Conservation (phyloP, 441 rosid species). For the Populus hybrid region DNA sequence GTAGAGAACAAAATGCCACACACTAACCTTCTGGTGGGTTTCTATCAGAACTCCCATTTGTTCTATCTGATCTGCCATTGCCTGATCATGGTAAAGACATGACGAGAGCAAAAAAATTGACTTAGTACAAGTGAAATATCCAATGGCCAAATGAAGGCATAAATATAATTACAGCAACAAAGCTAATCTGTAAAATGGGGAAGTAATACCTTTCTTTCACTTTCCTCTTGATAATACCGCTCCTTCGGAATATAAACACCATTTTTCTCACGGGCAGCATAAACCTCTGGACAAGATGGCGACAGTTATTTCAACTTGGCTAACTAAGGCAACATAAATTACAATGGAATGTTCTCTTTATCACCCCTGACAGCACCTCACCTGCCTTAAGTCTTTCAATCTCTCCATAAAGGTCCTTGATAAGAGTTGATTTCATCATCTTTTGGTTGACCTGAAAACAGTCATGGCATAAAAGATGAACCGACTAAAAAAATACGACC, state of each 20-base stretch:
- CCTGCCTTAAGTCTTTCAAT: conserved; percentile 98
- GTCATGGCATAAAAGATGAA: conserved; percentile 4
- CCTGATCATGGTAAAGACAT: conserved; percentile 34
- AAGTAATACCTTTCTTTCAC: conserved; percentile 70
- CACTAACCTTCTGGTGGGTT: conserved; percentile 73
- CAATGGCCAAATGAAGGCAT: not conserved
- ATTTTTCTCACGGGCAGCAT: conserved; percentile 97
- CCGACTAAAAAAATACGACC: not conserved
- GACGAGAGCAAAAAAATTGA: conserved; percentile 5
- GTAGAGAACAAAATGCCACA: not conserved
- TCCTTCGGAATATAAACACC: conserved; percentile 96
- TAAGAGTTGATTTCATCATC: conserved; percentile 98
- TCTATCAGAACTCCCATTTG: conserved; percentile 70
- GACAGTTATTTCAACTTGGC: not conserved
- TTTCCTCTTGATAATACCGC: conserved; percentile 91
- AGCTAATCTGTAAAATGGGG: no score
- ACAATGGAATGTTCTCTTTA: not conserved
- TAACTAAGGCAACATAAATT: conserved; percentile 1
- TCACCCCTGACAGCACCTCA: conserved; percentile 27
- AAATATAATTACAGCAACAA: not conserved
- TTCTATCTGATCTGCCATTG: conserved; percentile 90
- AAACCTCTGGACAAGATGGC: conserved; percentile 62
- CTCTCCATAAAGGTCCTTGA: conserved; percentile 98
- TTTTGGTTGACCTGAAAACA: conserved; percentile 79
- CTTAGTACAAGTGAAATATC: not conserved